Percentiles rank a stretch among this genome's conserved stretches.
These are phyloP conservation scores for Agapanthus africanus DNA, from an alignment of 106 monocot species.

Conservation along the genomic window DNA sequence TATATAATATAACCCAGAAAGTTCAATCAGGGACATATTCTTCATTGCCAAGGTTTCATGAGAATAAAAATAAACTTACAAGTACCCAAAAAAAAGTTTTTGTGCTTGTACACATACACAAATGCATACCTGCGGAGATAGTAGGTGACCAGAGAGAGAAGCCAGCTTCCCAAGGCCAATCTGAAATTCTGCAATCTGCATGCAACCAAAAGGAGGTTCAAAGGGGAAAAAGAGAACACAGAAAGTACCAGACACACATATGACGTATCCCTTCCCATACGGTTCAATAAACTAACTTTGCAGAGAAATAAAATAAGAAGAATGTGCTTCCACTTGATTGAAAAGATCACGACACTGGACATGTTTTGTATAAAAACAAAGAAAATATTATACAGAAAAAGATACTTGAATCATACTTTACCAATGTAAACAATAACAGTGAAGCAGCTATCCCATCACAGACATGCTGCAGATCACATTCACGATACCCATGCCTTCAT, in stretches of 20 bases:
- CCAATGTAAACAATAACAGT: background rate
- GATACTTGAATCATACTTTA: background rate
- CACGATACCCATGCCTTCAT: too few relatives aligned
- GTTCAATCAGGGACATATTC: background rate
- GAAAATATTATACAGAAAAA: background rate
- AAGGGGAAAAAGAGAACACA: background rate
- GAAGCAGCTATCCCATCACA: background rate
- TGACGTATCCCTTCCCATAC: background rate
- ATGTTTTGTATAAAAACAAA: background rate
- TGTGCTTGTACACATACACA: background rate
- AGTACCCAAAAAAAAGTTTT: background rate
- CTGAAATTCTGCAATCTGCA: constrained; percentile 90
- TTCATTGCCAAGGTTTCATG: background rate
- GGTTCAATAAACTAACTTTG: background rate
- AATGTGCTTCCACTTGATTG: too few relatives aligned
- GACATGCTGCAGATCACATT: too few relatives aligned
- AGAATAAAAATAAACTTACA: background rate
- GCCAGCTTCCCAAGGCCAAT: constrained; percentile 82
- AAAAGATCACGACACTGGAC: background rate
- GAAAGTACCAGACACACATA: background rate
- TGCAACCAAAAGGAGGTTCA: too few relatives aligned
- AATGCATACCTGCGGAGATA: constrained; percentile 63
- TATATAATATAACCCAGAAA: too few relatives aligned
- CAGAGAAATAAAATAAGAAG: background rate
- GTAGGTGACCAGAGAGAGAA: constrained; percentile 51